A percentile compares a stretch with the other conserved stretches of the same genome.
Evolutionary conservation across 2,329 filamentous ascomycete species (phyloP).

Genomic region (Diplodia sapinea): DNA sequence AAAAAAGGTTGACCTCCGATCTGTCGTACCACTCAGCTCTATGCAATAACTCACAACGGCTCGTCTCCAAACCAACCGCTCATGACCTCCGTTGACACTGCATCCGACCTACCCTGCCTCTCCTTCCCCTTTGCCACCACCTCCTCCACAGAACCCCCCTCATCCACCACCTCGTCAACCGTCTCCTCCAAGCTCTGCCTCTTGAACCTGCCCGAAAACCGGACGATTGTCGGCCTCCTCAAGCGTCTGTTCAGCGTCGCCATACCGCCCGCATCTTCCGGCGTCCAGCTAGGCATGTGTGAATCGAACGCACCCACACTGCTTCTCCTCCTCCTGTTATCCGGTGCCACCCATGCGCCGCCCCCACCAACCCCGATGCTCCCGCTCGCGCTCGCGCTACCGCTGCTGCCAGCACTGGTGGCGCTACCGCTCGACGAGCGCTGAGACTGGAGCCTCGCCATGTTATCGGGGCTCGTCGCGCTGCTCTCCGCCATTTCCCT

Average conservation of each 20-base stretch:
- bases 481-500: constrained; percentile 14
- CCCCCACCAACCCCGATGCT: not conserved
- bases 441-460: not conserved
- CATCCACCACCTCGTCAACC: constrained; percentile 19
- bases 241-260: not conserved
- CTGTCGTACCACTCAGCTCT: not conserved
- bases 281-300: not conserved
- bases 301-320: constrained; percentile 15
- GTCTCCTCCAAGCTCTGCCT: constrained; percentile 17
- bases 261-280: not conserved
- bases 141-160: not conserved
- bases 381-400: not conserved
- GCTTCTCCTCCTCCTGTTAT: not conserved
- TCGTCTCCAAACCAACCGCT: not conserved
- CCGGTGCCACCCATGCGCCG: not conserved
- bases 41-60: not conserved
- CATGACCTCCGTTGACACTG: not conserved
- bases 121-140: not conserved
- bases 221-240: constrained; percentile 24
- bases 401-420: not conserved
- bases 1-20: not conserved
- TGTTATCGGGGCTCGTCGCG: not conserved
- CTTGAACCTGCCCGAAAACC: constrained; percentile 25
- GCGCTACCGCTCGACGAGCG: not conserved
- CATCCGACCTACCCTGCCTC: not conserved